A percentile compares a stretch with the other conserved stretches of the same genome.
phyloP scores from a whole-genome alignment of 179 eudicot species.

The Carnegiea gigantea region DNA sequence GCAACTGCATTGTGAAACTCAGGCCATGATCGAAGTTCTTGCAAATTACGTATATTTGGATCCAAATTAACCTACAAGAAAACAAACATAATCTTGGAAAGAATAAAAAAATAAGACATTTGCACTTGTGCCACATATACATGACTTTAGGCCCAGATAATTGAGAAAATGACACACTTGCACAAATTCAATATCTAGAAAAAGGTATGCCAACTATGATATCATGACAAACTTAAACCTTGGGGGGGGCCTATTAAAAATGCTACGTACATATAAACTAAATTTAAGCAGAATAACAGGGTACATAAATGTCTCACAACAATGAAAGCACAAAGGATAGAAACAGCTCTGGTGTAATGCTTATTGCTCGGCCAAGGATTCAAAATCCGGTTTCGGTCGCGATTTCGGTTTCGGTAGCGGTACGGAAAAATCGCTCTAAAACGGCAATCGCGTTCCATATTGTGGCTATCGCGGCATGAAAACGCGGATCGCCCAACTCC shows the following conservation, averaged over 20 bases:
- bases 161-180: slow-evolving; percentile 6
- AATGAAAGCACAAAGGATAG: neutral
- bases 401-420: too few species aligned
- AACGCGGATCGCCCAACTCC: too few species aligned
- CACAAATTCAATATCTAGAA: neutral
- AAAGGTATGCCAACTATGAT: neutral
- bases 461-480: too few species aligned
- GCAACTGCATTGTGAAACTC: slow-evolving; percentile 99
- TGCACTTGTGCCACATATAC: neutral
- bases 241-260: neutral
- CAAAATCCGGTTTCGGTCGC: too few species aligned
- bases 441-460: too few species aligned
- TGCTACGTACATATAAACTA: neutral
- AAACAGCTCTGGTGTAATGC: neutral
- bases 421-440: too few species aligned
- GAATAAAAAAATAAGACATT: neutral
- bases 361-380: too few species aligned
- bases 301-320: neutral
- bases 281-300: neutral
- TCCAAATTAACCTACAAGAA: slow-evolving; percentile 83
- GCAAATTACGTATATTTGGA: slow-evolving; percentile 77
- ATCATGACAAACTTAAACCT: neutral
- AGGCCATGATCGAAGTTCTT: slow-evolving; percentile 93
- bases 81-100: neutral
- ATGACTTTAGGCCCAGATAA: neutral